Conservation (phyloP, 495 filamentous ascomycete genomes). For the Neurospora pannonica region DNA sequence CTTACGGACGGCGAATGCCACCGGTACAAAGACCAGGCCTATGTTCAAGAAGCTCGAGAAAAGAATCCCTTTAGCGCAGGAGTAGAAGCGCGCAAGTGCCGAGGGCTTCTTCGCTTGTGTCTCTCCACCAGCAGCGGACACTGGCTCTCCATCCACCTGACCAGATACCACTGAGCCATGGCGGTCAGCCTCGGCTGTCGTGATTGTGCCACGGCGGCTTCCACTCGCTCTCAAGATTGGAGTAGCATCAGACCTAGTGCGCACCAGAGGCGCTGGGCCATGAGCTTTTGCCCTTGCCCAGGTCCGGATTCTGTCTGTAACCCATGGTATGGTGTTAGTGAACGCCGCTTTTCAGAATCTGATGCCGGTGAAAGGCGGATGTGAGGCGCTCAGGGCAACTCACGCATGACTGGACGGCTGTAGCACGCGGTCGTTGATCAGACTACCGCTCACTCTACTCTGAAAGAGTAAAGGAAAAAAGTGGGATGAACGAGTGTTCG, state of each 20-base stretch:
- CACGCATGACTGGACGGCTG: not conserved
- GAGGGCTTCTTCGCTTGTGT: constrained; percentile 5
- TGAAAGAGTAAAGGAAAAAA: not conserved
- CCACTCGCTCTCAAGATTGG: not conserved
- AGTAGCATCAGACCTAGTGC: not conserved
- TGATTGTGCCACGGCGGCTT: not conserved
- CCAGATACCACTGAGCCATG: not conserved
- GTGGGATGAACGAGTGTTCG: not conserved
- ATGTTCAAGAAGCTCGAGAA: constrained; percentile 66
- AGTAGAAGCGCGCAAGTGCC: constrained; percentile 33
- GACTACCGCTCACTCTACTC: not conserved
- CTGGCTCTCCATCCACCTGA: not conserved
- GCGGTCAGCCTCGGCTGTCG: not conserved
- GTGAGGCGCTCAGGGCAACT: not conserved
- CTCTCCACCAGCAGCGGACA: not conserved
- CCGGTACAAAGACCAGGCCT: constrained; percentile 67
- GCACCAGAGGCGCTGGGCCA: not conserved
- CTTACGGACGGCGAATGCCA: constrained; percentile 59
- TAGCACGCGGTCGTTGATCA: not conserved
- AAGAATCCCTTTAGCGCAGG: constrained; percentile 43
- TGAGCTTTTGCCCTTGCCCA: constrained; percentile 5
- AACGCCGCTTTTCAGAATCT: not conserved
- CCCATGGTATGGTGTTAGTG: not conserved
- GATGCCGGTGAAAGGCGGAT: not conserved
- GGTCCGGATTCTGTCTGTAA: constrained; percentile 3